phyloP scores from a whole-genome alignment of 2,329 filamentous ascomycete genomes.

The Penicillium sp. region DNA sequence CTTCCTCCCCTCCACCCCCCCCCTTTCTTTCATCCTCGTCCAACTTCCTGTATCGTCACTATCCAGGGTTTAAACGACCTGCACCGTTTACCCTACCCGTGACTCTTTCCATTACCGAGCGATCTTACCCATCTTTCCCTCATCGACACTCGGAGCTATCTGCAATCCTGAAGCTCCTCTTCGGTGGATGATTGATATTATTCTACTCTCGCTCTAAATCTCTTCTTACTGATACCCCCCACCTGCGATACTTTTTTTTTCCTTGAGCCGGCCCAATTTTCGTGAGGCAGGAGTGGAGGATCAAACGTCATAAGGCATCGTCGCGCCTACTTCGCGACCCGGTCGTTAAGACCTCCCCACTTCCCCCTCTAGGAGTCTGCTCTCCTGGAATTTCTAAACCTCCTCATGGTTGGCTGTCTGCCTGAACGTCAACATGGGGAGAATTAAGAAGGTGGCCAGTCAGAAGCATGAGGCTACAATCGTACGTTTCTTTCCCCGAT shows the following conservation, averaged over 20 bases:
- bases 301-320: constrained; percentile 37
- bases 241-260: neutral
- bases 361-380: constrained; percentile 26
- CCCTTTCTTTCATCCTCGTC: constrained; percentile 4
- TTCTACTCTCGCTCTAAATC: neutral
- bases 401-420: constrained; percentile 41
- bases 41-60: constrained; percentile 12
- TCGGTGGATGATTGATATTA: constrained; percentile 4
- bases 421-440: constrained; percentile 43
- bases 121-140: constrained; percentile 19
- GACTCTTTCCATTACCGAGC: constrained; percentile 24
- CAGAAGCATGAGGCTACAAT: constrained; percentile 50
- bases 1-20: constrained; percentile 6
- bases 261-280: constrained; percentile 21
- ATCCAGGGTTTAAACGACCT: constrained; percentile 36
- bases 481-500: constrained; percentile 27
- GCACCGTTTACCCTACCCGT: constrained; percentile 37
- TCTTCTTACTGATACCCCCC: neutral
- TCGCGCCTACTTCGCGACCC: constrained; percentile 30
- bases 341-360: constrained; percentile 26
- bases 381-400: constrained; percentile 23
- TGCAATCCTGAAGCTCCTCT: constrained; percentile 7
- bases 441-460: constrained; percentile 51
- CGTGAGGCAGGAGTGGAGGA: constrained; percentile 26
- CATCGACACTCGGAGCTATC: constrained; percentile 16